A percentile compares a stretch with the other conserved stretches of the same genome.
These are phyloP conservation scores for Arbutus unedo DNA, from an alignment of 148 eudicot genomes.

Conservation along the genomic window DNA sequence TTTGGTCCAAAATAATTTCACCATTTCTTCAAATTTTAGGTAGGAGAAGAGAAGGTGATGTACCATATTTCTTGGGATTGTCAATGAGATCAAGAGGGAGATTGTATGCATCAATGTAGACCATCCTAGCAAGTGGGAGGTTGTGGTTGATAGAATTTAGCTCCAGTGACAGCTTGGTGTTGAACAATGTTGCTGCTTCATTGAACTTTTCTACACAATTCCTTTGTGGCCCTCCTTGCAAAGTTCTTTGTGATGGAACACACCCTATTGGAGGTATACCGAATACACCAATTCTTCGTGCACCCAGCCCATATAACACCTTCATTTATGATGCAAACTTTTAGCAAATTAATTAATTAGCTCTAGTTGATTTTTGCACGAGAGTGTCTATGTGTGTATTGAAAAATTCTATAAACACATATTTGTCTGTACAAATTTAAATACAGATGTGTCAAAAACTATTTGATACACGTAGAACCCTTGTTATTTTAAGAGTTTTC, in stretches of 20 bases:
- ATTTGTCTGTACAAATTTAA: no score
- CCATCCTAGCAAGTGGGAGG: slow-evolving; percentile 36
- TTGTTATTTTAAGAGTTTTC: no score
- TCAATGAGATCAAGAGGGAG: slow-evolving; percentile 44
- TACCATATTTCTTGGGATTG: slow-evolving; percentile 52
- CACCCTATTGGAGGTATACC: slow-evolving; percentile 60
- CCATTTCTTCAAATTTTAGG: neutral
- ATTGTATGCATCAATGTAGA: slow-evolving; percentile 49
- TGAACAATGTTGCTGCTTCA: slow-evolving; percentile 42
- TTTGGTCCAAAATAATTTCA: no score
- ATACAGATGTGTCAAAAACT: no score
- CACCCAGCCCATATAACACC: slow-evolving; percentile 55
- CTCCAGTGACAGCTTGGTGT: slow-evolving; percentile 38
- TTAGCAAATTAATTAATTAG: no score
- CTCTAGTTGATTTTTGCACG: neutral
- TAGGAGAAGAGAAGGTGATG: neutral
- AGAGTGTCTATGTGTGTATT: no score
- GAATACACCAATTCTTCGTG: slow-evolving; percentile 45
- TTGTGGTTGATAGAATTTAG: slow-evolving; percentile 20
- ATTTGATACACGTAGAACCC: no score
- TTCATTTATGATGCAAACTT: slow-evolving; percentile 13
- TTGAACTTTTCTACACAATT: slow-evolving; percentile 34
- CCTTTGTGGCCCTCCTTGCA: slow-evolving; percentile 43
- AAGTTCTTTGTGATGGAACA: slow-evolving; percentile 54
- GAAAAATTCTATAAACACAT: neutral